Evolutionary conservation across 176 grass and related monocot species (phyloP).

Genomic region (Musa beccarii): DNA sequence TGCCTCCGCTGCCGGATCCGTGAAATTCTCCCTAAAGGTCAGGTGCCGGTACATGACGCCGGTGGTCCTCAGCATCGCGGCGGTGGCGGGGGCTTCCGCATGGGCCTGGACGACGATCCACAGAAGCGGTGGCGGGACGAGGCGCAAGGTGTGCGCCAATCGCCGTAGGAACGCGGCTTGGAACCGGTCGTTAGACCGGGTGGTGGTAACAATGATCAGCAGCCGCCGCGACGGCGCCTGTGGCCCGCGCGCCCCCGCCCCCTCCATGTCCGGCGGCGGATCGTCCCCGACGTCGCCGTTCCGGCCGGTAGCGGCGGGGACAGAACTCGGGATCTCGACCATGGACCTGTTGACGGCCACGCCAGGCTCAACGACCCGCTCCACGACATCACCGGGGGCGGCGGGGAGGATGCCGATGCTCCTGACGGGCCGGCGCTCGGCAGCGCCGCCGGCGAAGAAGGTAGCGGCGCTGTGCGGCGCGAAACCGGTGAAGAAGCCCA

Average conservation of each 20-base stretch:
- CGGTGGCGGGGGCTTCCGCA: constrained; percentile 30
- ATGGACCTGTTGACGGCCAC: background rate
- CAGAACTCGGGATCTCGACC: background rate
- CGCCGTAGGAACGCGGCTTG: constrained; percentile 47
- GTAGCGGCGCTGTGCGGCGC: constrained; percentile 27
- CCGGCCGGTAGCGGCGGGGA: background rate
- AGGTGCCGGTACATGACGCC: constrained; percentile 23
- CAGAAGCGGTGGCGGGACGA: constrained; percentile 65
- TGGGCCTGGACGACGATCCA: constrained; percentile 89
- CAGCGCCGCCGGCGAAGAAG: constrained; percentile 10
- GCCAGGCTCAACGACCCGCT: background rate
- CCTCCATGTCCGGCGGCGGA: background rate
- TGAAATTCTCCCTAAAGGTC: constrained; percentile 29
- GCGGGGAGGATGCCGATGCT: constrained; percentile 5
- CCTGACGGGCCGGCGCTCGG: background rate
- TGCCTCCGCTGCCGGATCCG: constrained; percentile 8
- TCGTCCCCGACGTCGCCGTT: background rate
- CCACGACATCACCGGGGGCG: background rate
- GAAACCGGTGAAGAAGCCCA: constrained; percentile 47
- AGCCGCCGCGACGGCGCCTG: background rate
- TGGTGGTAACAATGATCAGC: constrained; percentile 13
- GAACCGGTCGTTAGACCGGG: constrained; percentile 20
- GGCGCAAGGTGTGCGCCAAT: constrained; percentile 63
- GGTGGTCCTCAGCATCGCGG: constrained; percentile 18
- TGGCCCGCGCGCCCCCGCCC: background rate